Percentiles rank a stretch among this genome's conserved stretches.
Evolutionary conservation across 306 rosid species (phyloP).

Genomic region (Corylus americana): DNA sequence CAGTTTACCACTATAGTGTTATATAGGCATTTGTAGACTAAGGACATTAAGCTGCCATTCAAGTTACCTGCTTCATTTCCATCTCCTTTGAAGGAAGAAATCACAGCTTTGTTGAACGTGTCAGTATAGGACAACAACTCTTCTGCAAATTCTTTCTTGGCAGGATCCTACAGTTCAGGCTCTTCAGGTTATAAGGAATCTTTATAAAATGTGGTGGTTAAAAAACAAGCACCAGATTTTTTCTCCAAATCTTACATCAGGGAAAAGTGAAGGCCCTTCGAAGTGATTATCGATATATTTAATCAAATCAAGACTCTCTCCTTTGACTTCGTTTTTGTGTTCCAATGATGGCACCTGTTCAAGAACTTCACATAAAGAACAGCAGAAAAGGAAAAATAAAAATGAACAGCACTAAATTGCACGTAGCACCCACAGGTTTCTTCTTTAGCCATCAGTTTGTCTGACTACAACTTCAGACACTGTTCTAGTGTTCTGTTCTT

Average conservation of each 20-base stretch:
- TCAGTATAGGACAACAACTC: slow-evolving; percentile 61
- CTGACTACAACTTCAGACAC: background rate
- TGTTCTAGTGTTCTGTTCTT: background rate
- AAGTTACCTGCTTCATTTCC: slow-evolving; percentile 53
- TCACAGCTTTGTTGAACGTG: slow-evolving; percentile 49
- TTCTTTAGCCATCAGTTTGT: background rate
- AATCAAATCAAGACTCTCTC: slow-evolving; percentile 74
- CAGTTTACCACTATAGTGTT: slow-evolving; percentile 9
- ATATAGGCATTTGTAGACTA: background rate
- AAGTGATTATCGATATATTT: slow-evolving; percentile 57
- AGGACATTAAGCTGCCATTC: slow-evolving; percentile 17
- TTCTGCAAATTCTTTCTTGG: slow-evolving; percentile 64
- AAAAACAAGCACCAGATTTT: background rate
- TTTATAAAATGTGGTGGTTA: background rate
- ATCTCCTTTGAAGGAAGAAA: slow-evolving; percentile 63
- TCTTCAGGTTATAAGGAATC: background rate
- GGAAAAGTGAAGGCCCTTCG: slow-evolving; percentile 68
- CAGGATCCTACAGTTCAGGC: slow-evolving; percentile 47
- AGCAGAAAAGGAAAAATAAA: background rate
- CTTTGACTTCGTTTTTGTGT: slow-evolving; percentile 58
- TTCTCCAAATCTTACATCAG: slow-evolving; percentile 48
- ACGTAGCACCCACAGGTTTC: background rate
- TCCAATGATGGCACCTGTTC: slow-evolving; percentile 60
- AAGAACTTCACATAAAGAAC: background rate
- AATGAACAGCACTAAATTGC: background rate